Base-by-base conservation (phyloP, 2,329 filamentous ascomycete genomes). In the Periconia digitata region DNA sequence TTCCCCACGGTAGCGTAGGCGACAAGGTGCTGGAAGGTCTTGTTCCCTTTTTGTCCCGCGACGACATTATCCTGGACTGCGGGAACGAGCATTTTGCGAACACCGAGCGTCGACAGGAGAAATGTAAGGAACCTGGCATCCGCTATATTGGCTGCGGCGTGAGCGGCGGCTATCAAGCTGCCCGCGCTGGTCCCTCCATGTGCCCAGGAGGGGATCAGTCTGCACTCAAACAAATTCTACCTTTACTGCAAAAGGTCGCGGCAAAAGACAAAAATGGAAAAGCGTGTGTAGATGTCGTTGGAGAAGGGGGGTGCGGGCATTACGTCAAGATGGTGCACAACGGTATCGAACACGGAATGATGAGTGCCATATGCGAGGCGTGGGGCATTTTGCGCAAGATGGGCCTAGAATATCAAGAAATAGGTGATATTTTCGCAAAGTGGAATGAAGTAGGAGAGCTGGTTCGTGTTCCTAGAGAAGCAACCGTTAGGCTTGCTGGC, bases 321-420 rank as follows among this genome's bases (percentile, higher is more conserved):
- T 89, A 85, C 59, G 84, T 88, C 35, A 89, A 90, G 73, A 89
- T 89, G 85, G 78, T 88, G 3, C 86, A 89, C 63, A 88, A 89
- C 54, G 85, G 85, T 1, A 88, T 89, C 51, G 85, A 89, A 62
- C 84, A 87, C 51, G 85, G 84, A 1, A 86, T 89, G 81, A 80
- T 89, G 73, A 81, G 79, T 44, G 76, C 79, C 0, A 76, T 87
- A 6, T 80, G 79, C 13, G 86, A 89, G 64, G 81, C 81, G 2
- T 89, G 84, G 83, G 76, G 76, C 0, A 76, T 87, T 24, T 81
- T 89, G 73, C 75, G 77, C 29, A 75, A 76, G 37, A 71, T 88
- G 20, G 79, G 77, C 0, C 79, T 88, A 72, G 67, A 63, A 6
- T 78, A 85, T 46, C 79, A 86, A 8, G 78, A 86, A 55, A 81